Evolutionary conservation across 768 basidiomycete species (phyloP).

Genomic region (Rhodotorula kratochvilovae): DNA sequence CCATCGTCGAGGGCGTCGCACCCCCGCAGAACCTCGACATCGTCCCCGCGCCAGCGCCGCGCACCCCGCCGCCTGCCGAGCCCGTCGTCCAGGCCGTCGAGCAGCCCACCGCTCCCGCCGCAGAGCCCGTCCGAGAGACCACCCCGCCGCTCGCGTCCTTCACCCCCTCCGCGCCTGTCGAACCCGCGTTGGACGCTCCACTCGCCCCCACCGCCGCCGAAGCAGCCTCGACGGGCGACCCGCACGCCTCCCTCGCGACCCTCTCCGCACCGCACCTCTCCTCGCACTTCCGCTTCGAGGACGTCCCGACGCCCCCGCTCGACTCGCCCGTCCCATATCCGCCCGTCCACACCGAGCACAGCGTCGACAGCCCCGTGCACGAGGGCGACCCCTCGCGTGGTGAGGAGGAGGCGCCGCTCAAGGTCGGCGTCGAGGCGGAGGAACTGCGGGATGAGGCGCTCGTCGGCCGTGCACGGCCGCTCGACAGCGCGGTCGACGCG

Average conservation of each 20-base stretch:
- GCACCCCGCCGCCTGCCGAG: neutral
- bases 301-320: neutral
- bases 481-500: conserved; percentile 1
- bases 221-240: neutral
- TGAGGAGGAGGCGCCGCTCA: neutral
- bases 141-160: neutral
- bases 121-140: too few species aligned
- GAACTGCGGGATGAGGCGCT: neutral
- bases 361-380: neutral
- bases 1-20: neutral
- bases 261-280: neutral
- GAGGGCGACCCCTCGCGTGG: neutral
- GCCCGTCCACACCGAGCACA: neutral
- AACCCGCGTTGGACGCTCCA: neutral
- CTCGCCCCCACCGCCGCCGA: neutral
- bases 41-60: neutral
- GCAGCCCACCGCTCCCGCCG: too few species aligned
- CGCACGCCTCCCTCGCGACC: too few species aligned
- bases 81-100: neutral
- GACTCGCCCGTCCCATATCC: neutral
- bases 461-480: neutral
- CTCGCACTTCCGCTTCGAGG: neutral
- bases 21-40: conserved; percentile 10
- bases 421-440: neutral
- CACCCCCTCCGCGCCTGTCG: neutral